phyloP scores from a whole-genome alignment of 1,284 basidiomycete genomes.

The Sutorius eximius region DNA sequence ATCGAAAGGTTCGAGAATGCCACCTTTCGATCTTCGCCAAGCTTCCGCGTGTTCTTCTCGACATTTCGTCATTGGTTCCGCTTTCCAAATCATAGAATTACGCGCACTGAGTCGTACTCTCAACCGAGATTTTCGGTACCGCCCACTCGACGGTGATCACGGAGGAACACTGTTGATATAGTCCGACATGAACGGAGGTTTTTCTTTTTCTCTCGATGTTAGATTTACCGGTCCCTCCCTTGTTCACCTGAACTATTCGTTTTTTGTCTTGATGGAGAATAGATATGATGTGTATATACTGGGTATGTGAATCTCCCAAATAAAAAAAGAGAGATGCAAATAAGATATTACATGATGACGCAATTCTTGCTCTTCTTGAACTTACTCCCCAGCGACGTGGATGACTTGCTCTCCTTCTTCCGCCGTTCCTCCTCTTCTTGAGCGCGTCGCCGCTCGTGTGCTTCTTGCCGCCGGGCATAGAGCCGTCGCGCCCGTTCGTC shows the following conservation, averaged over 20 bases:
- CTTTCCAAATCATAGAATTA: neutral
- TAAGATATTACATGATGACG: slow-evolving; percentile 51
- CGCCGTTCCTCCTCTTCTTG: slow-evolving; percentile 11
- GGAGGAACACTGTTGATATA: neutral
- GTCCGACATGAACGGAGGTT: neutral
- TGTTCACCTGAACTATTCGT: neutral
- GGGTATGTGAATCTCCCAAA: neutral
- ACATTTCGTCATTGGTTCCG: neutral
- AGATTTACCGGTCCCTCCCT: neutral
- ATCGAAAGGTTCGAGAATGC: neutral
- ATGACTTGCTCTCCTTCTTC: slow-evolving; percentile 4
- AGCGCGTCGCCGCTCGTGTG: slow-evolving; percentile 23
- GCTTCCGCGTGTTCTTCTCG: neutral
- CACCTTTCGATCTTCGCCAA: neutral
- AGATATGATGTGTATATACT: neutral
- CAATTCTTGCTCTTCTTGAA: slow-evolving; percentile 57
- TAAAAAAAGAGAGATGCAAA: neutral
- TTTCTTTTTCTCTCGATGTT: neutral
- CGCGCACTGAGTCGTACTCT: neutral
- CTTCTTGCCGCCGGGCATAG: slow-evolving; percentile 41
- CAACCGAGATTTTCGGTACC: neutral
- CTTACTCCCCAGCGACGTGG: slow-evolving; percentile 13
- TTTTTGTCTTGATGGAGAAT: neutral
- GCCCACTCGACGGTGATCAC: neutral
- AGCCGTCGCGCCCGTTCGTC: slow-evolving; percentile 49